Evolutionary conservation across 2,329 filamentous ascomycete species (phyloP), one percentile per base, ranked within the genome.

Genomic region (Epicoccum sorghinum): DNA sequence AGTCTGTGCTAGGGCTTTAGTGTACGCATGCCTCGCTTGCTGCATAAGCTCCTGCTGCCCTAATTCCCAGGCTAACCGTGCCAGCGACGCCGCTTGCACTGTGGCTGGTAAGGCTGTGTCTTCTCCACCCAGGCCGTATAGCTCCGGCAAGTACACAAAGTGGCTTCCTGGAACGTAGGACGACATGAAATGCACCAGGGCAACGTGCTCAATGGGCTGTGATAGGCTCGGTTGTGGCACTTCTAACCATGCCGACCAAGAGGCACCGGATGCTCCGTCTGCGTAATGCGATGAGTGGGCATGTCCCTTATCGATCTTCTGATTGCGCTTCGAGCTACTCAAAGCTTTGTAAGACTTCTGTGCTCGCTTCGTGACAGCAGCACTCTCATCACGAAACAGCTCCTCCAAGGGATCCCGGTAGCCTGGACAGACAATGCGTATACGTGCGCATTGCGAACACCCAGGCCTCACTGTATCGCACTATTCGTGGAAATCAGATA

Each of bases 131-230:
- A 44, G 25, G 4, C 8, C 23, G 35, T 54, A 59, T 1, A 66
- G 37, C 3, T 5, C 13, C 10, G 61, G 47, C 6, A 66, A 54
- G 18, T 66, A 66, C 4, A 56, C 56, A 14, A 58, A 66, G 37
- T 58, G 59, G 47, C 61, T 64, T 42, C 55, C 59, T 22, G 61
- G 61, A 3, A 64, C 36, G 29, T 64, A 62, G 2, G 54, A 52
- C 6, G 47, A 41, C 54, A 66, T 58, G 49, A 62, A 62, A n/a
- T 61, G 23, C 7, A 49, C 27, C 4, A 60, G 4, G 18, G 57
- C 58, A 4, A 61, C 24, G 39, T 52, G 30, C 29, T 56, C 42
- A 13, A 52, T 33, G 1, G 46, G 42, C 22, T 51, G 50, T 12
- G 41, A 24, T 14, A 49, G 5, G 29, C 23, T 46, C n/a, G 38